Conservation (phyloP, 768 basidiomycete genomes). For the Suillus placidus region DNA sequence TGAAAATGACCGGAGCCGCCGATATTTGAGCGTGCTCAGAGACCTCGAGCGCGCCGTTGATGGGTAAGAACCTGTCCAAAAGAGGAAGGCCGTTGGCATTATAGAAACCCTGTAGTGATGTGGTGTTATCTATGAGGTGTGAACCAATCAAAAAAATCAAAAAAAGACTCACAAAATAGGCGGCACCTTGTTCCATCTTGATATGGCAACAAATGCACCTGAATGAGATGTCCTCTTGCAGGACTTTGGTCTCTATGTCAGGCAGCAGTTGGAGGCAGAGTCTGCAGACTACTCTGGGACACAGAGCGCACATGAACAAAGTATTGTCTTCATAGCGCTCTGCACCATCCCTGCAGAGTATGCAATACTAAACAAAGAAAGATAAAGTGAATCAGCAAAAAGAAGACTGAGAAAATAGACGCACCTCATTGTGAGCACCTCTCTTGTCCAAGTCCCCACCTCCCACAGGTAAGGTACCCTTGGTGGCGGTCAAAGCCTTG, state of each 20-base stretch:
- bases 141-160: too few relatives aligned
- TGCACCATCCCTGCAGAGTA: not conserved
- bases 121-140: too few relatives aligned
- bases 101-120: too few relatives aligned
- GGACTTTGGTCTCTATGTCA: not conserved
- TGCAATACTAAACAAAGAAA: not conserved
- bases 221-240: not conserved
- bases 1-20: not conserved
- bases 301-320: not conserved
- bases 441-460: too few relatives aligned
- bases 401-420: too few relatives aligned
- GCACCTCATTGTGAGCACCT: not conserved
- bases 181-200: too few relatives aligned
- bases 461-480: too few relatives aligned
- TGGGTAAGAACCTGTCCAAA: not conserved
- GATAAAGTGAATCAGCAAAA: too few relatives aligned
- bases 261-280: not conserved
- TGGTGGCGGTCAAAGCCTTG: too few relatives aligned
- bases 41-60: not conserved
- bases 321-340: not conserved
- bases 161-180: slow-evolving; percentile 2
- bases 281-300: not conserved
- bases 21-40: not conserved
- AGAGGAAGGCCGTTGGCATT: too few relatives aligned
- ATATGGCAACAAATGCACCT: not conserved